phyloP scores from a whole-genome alignment of 2,329 filamentous ascomycete genomes.

The Penicillium sp. region DNA sequence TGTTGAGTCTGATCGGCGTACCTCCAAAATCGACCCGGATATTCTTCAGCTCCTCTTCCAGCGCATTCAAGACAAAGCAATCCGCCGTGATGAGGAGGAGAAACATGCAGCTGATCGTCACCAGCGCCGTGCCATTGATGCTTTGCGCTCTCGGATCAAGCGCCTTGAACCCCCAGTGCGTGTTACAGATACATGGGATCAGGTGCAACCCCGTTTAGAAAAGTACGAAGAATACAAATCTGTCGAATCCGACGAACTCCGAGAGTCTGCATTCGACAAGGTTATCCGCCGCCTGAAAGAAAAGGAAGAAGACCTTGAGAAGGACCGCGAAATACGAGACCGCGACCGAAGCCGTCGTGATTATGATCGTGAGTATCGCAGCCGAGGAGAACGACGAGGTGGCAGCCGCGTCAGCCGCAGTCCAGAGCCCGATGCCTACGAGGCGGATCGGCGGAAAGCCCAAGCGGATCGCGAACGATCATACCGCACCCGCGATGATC shows the following conservation, averaged over 20 bases:
- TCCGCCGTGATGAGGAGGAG: conserved; percentile 79
- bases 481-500: conserved; percentile 77
- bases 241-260: conserved; percentile 77
- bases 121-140: conserved; percentile 80
- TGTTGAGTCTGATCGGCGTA: conserved; percentile 82
- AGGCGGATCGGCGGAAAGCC: conserved; percentile 89
- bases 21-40: conserved; percentile 80
- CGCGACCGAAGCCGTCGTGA: conserved; percentile 54
- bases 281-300: conserved; percentile 86
- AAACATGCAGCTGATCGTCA: conserved; percentile 78
- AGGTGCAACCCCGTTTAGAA: conserved; percentile 75
- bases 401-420: conserved; percentile 70
- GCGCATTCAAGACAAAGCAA: conserved; percentile 81
- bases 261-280: conserved; percentile 85
- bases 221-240: conserved; percentile 82
- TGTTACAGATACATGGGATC: conserved; percentile 80
- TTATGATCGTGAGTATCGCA: conserved; percentile 58
- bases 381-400: conserved; percentile 40
- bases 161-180: conserved; percentile 82
- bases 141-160: conserved; percentile 81
- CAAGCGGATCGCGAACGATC: conserved; percentile 92
- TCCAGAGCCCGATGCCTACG: conserved; percentile 91
- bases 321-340: conserved; percentile 52
- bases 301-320: conserved; percentile 78
- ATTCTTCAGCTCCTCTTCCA: conserved; percentile 80